Conservation (phyloP, 768 basidiomycete genomes). For the Trametes coccinea region DNA sequence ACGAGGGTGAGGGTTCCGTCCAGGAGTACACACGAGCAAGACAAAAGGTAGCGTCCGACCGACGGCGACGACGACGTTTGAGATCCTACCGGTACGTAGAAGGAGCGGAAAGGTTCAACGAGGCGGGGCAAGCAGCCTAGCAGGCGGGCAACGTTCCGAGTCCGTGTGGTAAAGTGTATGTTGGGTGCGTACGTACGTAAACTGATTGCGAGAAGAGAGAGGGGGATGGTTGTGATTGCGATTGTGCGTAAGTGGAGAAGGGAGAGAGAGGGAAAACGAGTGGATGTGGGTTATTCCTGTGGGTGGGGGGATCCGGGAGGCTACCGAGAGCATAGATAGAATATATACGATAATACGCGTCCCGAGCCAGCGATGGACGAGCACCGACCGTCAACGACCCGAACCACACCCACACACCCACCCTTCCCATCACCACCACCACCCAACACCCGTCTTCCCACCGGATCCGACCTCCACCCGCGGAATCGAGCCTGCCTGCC, state of each 20-base stretch:
- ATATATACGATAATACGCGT: conserved; percentile 20
- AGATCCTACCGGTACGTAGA: conserved; percentile 8
- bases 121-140: neutral
- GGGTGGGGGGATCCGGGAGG: neutral
- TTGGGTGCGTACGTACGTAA: neutral
- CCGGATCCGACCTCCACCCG: no score
- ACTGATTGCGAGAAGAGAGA: no score
- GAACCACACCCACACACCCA: neutral
- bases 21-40: neutral
- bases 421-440: neutral
- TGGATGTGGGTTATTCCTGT: neutral
- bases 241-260: conserved; percentile 1
- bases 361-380: conserved; percentile 16
- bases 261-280: conserved; percentile 8
- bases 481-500: no score
- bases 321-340: conserved; percentile 5
- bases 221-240: no score
- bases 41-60: neutral
- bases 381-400: neutral
- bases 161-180: neutral
- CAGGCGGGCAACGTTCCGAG: neutral
- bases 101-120: neutral
- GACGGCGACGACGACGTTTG: neutral
- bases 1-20: no score
- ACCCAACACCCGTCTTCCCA: no score